phyloP scores from a whole-genome alignment of 1,284 basidiomycete species.

The Leccinum griseonigrum region DNA sequence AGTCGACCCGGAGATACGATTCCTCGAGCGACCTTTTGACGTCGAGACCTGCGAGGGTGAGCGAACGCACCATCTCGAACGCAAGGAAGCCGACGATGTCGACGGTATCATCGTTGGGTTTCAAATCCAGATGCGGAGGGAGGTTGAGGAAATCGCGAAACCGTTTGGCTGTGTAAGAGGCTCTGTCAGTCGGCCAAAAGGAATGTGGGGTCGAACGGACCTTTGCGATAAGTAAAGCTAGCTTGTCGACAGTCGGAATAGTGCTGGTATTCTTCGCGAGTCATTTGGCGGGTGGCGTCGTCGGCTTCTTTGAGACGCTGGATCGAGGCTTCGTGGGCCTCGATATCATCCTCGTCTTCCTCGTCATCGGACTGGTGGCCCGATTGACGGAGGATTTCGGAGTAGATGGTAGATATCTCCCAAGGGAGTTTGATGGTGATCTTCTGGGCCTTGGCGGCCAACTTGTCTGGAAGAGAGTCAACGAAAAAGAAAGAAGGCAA shows the following conservation, averaged over 20 bases:
- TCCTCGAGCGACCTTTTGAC: slow-evolving; percentile 74
- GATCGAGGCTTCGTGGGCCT: slow-evolving; percentile 93
- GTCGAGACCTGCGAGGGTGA: slow-evolving; percentile 83
- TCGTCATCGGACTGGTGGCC: slow-evolving; percentile 86
- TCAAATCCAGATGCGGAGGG: slow-evolving; percentile 85
- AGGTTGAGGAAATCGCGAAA: slow-evolving; percentile 96
- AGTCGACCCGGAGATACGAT: slow-evolving; percentile 45
- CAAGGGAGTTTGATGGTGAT: slow-evolving; percentile 95
- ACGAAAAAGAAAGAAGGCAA: neutral
- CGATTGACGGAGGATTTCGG: slow-evolving; percentile 72
- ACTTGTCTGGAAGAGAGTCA: slow-evolving; percentile 56
- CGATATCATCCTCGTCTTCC: slow-evolving; percentile 94
- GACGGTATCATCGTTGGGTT: slow-evolving; percentile 92
- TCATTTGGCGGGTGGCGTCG: slow-evolving; percentile 94
- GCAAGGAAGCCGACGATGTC: slow-evolving; percentile 94
- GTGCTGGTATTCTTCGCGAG: slow-evolving; percentile 94
- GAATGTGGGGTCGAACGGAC: slow-evolving; percentile 36
- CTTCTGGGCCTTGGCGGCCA: slow-evolving; percentile 84
- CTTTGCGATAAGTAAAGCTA: slow-evolving; percentile 95
- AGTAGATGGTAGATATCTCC: slow-evolving; percentile 92
- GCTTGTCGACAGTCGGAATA: slow-evolving; percentile 98
- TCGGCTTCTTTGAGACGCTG: slow-evolving; percentile 92
- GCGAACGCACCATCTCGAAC: slow-evolving; percentile 94
- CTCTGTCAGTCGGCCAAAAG: neutral
- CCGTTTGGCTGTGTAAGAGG: slow-evolving; percentile 66